A percentile compares a stretch with the other conserved stretches of the same genome.
Evolutionary conservation across 2,329 filamentous ascomycete genomes (phyloP).

Genomic region (Hymenotorrendiella dingleyae): DNA sequence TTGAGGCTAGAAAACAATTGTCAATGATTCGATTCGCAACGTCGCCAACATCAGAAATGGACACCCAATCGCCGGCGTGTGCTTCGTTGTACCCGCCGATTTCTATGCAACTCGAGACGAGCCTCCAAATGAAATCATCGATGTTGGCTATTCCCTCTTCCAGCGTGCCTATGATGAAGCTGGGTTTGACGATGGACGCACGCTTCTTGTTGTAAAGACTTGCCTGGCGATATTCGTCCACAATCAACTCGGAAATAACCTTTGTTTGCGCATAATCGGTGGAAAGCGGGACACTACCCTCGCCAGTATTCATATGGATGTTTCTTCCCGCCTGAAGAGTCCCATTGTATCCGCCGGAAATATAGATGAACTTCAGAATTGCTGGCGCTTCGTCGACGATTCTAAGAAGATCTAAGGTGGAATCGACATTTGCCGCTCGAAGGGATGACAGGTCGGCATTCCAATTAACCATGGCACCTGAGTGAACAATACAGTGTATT

Average conservation of each 20-base stretch:
- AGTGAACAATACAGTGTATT: conserved; percentile 59
- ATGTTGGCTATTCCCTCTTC: conserved; percentile 22
- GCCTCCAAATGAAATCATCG: conserved; percentile 25
- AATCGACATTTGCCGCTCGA: conserved; percentile 65
- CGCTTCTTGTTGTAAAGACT: neutral
- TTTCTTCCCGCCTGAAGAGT: too few species aligned
- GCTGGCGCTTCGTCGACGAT: conserved; percentile 5
- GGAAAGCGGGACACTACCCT: neutral
- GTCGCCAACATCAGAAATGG: conserved; percentile 12
- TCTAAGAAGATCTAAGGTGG: conserved; percentile 29
- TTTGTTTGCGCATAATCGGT: conserved; percentile 74
- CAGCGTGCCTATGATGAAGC: conserved; percentile 21
- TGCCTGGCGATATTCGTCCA: conserved; percentile 28
- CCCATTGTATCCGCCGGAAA: conserved; percentile 24
- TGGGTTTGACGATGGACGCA: conserved; percentile 19
- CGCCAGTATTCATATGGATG: neutral
- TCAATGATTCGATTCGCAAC: conserved; percentile 11
- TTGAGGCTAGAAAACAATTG: neutral
- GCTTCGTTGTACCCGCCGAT: conserved; percentile 14
- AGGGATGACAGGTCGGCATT: conserved; percentile 66
- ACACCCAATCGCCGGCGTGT: conserved; percentile 15
- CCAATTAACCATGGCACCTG: conserved; percentile 77
- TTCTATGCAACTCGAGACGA: conserved; percentile 14
- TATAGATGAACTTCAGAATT: conserved; percentile 18
- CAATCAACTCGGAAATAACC: conserved; percentile 63